These are phyloP conservation scores for Fraxinus latifolia DNA, from an alignment of 305 asterid genomes.

Conservation along the genomic window DNA sequence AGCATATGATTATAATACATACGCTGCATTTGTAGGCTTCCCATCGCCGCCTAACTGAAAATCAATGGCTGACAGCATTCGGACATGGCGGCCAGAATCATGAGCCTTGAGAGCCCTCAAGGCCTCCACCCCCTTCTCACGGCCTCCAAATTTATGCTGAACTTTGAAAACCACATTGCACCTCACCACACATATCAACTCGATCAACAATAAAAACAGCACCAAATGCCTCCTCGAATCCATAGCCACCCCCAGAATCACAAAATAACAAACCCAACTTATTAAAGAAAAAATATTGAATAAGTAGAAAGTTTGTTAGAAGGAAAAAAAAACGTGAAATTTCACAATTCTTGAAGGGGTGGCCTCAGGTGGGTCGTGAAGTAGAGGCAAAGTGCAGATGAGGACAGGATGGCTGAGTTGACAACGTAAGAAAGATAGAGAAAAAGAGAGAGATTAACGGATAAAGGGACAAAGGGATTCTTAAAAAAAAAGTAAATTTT, in stretches of 20 bases:
- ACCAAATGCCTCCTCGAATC: slow-evolving; percentile 44
- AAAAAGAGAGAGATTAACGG: neutral
- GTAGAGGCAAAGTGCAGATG: slow-evolving; percentile 1
- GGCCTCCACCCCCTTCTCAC: slow-evolving; percentile 33
- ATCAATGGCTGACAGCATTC: slow-evolving; percentile 80
- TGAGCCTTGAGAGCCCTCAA: slow-evolving; percentile 61
- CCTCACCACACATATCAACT: slow-evolving; percentile 33
- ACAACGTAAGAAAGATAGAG: neutral
- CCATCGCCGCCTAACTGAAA: slow-evolving; percentile 79
- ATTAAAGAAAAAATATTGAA: slow-evolving; percentile 24
- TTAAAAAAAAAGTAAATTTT: neutral
- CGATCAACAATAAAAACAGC: slow-evolving; percentile 32
- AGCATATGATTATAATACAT: slow-evolving; percentile 23
- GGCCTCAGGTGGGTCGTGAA: neutral
- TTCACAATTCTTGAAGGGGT: slow-evolving; percentile 6
- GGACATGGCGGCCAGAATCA: slow-evolving; percentile 75
- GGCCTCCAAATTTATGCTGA: slow-evolving; percentile 68
- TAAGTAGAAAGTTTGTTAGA: slow-evolving; percentile 17
- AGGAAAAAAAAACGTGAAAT: slow-evolving; percentile 25
- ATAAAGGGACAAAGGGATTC: slow-evolving; percentile 1
- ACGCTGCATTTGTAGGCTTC: slow-evolving; percentile 78
- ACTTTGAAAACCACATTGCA: slow-evolving; percentile 75
- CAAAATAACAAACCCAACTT: slow-evolving; percentile 11
- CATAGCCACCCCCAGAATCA: slow-evolving; percentile 38
- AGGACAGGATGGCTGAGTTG: slow-evolving; percentile 4